Percentiles rank a stretch among this genome's conserved stretches.
phyloP scores from a whole-genome alignment of 2,329 filamentous ascomycete species.

The Paraconiothyrium sp. region DNA sequence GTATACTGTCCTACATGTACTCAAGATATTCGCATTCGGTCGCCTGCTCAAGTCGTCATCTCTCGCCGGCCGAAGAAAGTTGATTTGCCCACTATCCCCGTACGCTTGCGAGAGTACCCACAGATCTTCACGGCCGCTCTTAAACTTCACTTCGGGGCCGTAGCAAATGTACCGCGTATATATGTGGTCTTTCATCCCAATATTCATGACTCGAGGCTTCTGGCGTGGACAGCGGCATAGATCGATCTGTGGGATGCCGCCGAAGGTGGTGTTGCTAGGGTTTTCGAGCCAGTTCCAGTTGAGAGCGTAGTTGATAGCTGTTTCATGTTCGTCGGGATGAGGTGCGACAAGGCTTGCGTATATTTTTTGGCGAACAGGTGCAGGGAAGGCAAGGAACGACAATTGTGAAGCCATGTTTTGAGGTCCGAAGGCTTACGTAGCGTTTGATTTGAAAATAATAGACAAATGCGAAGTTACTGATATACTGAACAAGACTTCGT shows the following conservation, averaged over 20 bases:
- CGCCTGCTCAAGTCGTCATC: constrained; percentile 26
- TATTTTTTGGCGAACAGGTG: constrained; percentile 22
- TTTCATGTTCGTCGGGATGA: constrained; percentile 46
- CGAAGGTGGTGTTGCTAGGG: constrained; percentile 44
- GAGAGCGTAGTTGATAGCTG: constrained; percentile 47
- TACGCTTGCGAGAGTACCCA: constrained; percentile 32
- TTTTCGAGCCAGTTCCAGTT: constrained; percentile 40
- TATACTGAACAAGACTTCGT: no score
- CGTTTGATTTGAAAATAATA: not conserved
- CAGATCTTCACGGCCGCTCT: constrained; percentile 24
- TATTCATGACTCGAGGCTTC: constrained; percentile 16
- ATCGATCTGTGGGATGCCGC: constrained; percentile 36
- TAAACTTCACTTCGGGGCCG: constrained; percentile 36
- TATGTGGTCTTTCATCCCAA: constrained; percentile 35
- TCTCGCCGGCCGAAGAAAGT: constrained; percentile 41
- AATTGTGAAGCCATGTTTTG: constrained; percentile 4
- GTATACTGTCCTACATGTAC: constrained; percentile 32
- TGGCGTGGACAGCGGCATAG: constrained; percentile 35
- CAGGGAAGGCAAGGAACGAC: constrained; percentile 16
- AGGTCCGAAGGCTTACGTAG: not conserved
- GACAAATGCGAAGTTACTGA: not conserved
- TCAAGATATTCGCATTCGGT: constrained; percentile 24
- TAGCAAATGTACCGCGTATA: constrained; percentile 42
- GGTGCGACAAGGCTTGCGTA: constrained; percentile 35
- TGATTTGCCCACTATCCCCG: constrained; percentile 34